Evolutionary conservation across 2,329 filamentous ascomycete species (phyloP).

Genomic region (Colletotrichum destructivum): DNA sequence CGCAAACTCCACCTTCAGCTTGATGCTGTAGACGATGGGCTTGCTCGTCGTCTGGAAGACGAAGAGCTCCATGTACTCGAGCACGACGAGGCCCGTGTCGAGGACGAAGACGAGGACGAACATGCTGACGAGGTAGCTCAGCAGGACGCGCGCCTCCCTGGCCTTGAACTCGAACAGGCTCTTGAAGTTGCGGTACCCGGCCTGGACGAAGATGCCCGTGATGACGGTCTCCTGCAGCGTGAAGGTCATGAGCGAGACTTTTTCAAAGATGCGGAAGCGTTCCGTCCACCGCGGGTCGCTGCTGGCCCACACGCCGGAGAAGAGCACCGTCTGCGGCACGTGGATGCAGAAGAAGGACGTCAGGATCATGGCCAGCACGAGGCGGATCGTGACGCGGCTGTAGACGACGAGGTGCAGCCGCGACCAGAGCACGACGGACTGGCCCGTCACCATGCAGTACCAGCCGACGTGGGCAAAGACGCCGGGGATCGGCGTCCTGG

Average conservation of each 20-base stretch:
- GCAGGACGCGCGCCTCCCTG: constrained; percentile 45
- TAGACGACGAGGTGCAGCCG: constrained; percentile 69
- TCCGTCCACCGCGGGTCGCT: constrained; percentile 45
- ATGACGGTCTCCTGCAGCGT: constrained; percentile 70
- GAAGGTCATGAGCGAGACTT: constrained; percentile 69
- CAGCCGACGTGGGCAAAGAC: constrained; percentile 52
- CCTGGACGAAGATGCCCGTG: constrained; percentile 56
- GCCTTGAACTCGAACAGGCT: constrained; percentile 38
- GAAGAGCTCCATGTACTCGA: constrained; percentile 57
- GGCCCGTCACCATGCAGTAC: constrained; percentile 71
- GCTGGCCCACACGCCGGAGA: constrained; percentile 62
- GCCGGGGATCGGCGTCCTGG: constrained; percentile 62
- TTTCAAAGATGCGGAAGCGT: constrained; percentile 64
- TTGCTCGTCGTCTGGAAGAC: constrained; percentile 43
- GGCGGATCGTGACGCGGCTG: constrained; percentile 19
- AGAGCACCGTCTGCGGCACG: constrained; percentile 64
- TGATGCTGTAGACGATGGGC: constrained; percentile 38
- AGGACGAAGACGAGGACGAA: constrained; percentile 57
- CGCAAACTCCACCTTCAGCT: constrained; percentile 61
- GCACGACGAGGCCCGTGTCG: constrained; percentile 54
- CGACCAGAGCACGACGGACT: constrained; percentile 51
- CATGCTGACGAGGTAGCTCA: constrained; percentile 56
- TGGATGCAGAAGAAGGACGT: constrained; percentile 64
- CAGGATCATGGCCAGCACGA: constrained; percentile 67
- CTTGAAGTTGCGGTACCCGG: constrained; percentile 51